Percentiles rank a stretch among this genome's conserved stretches.
These are phyloP conservation scores for Tylopilus intermedius DNA, from an alignment of 768 basidiomycete species.

Conservation along the genomic window DNA sequence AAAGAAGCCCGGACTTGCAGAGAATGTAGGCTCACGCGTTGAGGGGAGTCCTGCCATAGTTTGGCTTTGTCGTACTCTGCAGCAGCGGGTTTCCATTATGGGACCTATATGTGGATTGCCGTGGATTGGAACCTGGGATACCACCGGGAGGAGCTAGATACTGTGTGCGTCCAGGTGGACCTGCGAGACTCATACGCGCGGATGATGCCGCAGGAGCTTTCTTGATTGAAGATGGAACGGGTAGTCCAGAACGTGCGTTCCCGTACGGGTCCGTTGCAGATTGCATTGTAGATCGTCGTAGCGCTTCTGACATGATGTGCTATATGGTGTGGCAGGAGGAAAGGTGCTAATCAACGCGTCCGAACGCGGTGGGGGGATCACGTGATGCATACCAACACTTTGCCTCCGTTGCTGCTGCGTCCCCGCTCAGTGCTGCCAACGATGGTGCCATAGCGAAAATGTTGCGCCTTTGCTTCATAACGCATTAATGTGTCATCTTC, in stretches of 20 bases:
- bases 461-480: no score
- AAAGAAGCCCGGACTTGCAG: conserved; percentile 2
- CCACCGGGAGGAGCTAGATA: conserved; percentile 35
- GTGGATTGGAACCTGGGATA: conserved; percentile 46
- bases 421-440: no score
- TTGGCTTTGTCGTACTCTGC: conserved; percentile 63
- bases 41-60: conserved; percentile 69
- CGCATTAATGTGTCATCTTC: no score
- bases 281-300: conserved; percentile 58
- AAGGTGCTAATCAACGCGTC: neutral
- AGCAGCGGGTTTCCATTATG: conserved; percentile 66
- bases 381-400: conserved; percentile 11
- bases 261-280: conserved; percentile 46
- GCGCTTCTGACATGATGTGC: conserved; percentile 39
- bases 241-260: conserved; percentile 59
- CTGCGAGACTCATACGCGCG: conserved; percentile 70
- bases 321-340: neutral
- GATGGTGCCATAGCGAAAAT: no score
- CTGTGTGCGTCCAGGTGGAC: conserved; percentile 61
- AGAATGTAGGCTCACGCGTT: conserved; percentile 43
- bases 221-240: conserved; percentile 71
- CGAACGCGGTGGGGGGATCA: conserved; percentile 3
- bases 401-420: no score
- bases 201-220: conserved; percentile 47
- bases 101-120: conserved; percentile 66